Evolutionary conservation across 108 stramenopile genomes (phyloP).

Genomic region (Skeletonema tropicum): DNA sequence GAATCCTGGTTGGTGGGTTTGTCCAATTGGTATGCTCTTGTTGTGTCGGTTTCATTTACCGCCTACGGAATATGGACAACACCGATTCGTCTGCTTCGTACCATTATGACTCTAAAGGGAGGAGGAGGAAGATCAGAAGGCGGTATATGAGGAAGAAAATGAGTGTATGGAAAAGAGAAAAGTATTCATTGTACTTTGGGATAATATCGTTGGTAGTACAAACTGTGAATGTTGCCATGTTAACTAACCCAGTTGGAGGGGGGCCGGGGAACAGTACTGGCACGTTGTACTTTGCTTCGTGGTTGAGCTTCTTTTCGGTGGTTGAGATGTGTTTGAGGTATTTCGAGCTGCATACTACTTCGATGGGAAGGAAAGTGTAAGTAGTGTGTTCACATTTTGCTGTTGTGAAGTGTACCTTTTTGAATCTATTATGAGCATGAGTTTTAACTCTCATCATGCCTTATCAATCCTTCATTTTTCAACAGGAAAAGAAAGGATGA

Average conservation of each 20-base stretch:
- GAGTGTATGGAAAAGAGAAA: conserved; percentile 1
- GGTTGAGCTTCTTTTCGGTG: conserved; percentile 27
- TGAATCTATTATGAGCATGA: neutral
- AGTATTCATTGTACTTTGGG: neutral
- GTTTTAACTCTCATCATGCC: neutral
- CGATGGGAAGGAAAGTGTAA: conserved; percentile 9
- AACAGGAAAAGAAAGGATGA: conserved; percentile 1
- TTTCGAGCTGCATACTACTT: conserved; percentile 24
- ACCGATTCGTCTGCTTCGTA: neutral
- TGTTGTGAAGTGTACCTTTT: neutral
- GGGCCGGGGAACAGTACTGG: conserved; percentile 35
- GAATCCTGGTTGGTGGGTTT: conserved; percentile 37
- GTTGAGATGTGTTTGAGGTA: conserved; percentile 43
- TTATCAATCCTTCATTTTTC: neutral
- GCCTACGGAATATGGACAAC: conserved; percentile 11
- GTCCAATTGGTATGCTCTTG: conserved; percentile 9
- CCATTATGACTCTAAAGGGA: neutral
- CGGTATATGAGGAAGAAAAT: neutral
- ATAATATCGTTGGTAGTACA: conserved; percentile 13
- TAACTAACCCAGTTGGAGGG: conserved; percentile 32
- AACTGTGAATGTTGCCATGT: conserved; percentile 9
- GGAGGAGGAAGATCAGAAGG: neutral
- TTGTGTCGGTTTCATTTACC: conserved; percentile 21
- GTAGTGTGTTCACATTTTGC: neutral
- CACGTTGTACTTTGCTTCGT: conserved; percentile 27